Percentiles rank a stretch among this genome's conserved stretches.
Evolutionary conservation across 2,329 filamentous ascomycete species (phyloP).

Genomic region (Ascochyta clinopodiicola): DNA sequence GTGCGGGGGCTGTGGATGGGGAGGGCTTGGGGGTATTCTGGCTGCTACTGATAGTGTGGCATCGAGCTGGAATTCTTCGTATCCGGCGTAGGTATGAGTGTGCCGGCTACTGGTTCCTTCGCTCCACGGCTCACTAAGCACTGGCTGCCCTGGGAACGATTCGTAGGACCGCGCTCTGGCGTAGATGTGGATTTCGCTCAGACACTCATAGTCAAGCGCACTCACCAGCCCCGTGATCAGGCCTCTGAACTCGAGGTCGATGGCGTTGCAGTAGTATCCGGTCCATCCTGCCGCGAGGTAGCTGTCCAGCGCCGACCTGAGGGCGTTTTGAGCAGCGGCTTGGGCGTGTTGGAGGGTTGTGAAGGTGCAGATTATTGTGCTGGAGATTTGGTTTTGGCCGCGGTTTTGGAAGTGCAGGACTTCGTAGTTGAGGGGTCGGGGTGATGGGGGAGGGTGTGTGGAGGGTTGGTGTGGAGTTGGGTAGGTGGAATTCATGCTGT

Average conservation of each 20-base stretch:
- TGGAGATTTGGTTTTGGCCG: neutral
- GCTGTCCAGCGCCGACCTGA: neutral
- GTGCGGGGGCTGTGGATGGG: neutral
- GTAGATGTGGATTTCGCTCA: slow-evolving; percentile 1
- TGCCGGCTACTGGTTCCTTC: no score
- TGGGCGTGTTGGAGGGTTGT: neutral
- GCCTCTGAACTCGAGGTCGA: neutral
- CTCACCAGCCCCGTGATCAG: neutral
- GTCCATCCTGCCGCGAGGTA: neutral
- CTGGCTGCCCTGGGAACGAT: neutral
- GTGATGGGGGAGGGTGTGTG: neutral
- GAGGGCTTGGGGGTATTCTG: neutral
- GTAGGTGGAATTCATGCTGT: neutral
- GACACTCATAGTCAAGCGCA: neutral
- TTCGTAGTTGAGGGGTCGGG: neutral
- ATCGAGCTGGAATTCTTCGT: neutral
- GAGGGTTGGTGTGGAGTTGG: neutral
- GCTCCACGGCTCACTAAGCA: neutral
- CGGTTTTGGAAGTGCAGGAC: neutral
- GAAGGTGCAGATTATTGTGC: neutral
- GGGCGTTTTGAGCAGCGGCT: neutral
- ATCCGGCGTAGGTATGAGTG: neutral
- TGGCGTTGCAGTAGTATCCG: neutral
- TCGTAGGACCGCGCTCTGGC: neutral
- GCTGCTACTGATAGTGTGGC: no score